Evolutionary conservation across 139 green algal species (phyloP).

Genomic region (Tetratostichococcus sp.): DNA sequence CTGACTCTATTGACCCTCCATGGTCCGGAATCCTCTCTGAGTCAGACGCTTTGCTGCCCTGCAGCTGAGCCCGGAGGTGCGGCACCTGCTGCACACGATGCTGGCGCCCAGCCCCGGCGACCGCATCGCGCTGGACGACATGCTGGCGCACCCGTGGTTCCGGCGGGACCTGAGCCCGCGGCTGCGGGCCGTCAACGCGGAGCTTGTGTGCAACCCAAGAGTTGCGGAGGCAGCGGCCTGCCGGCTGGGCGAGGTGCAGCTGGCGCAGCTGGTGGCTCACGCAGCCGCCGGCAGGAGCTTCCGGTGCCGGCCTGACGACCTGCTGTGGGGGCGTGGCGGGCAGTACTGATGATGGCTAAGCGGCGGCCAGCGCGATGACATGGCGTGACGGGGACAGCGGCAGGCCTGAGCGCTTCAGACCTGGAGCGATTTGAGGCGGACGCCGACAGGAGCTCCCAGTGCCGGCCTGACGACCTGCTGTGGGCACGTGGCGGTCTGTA

Average conservation of each 20-base stretch:
- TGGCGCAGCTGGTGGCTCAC: background rate
- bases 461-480: background rate
- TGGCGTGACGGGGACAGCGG: too few relatives aligned
- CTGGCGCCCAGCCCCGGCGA: background rate
- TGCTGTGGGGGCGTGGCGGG: background rate
- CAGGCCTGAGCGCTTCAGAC: too few relatives aligned
- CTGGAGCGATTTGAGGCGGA: too few relatives aligned
- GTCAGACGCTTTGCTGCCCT: background rate
- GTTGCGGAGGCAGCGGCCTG: too few relatives aligned
- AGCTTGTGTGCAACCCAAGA: background rate
- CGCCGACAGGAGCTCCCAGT: background rate
- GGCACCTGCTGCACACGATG: background rate
- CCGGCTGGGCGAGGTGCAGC: background rate
- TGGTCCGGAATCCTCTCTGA: too few relatives aligned
- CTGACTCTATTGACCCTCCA: too few relatives aligned
- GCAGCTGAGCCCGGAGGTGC: background rate
- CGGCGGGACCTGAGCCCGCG: too few relatives aligned
- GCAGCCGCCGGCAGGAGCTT: background rate
- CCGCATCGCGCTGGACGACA: background rate
- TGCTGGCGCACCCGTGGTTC: background rate
- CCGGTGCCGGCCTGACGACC: background rate
- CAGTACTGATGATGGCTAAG: too few relatives aligned
- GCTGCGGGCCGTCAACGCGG: background rate
- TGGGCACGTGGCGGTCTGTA: background rate
- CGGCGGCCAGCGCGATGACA: too few relatives aligned